phyloP scores from a whole-genome alignment of 345 rosid genomes.

The Pistacia atlantica region DNA sequence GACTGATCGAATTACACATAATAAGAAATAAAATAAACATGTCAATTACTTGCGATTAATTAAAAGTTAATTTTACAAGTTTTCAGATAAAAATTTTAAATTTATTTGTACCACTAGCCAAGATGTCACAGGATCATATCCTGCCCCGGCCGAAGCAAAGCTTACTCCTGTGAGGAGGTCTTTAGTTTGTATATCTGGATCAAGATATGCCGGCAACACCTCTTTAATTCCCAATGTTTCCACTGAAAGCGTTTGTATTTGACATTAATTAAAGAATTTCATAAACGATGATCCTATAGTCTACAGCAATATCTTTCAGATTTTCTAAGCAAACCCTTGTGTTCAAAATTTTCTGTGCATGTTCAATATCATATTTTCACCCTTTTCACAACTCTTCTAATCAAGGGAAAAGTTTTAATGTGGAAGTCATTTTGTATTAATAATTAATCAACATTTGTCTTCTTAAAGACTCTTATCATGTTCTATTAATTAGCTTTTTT shows the following conservation, averaged over 20 bases:
- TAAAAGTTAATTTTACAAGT: neutral
- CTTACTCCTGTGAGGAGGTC: slow-evolving; percentile 68
- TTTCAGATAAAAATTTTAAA: no score
- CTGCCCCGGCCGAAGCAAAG: slow-evolving; percentile 72
- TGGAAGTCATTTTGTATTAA: no score
- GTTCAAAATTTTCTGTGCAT: no score
- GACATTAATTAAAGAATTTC: no score
- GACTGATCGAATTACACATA: slow-evolving; percentile 16
- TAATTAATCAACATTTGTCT: no score
- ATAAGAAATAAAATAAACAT: neutral
- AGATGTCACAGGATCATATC: slow-evolving; percentile 58
- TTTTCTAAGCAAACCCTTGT: neutral
- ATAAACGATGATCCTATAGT: no score
- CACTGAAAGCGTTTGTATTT: slow-evolving; percentile 29
- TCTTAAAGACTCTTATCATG: no score
- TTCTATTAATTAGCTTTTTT: no score
- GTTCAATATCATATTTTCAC: no score
- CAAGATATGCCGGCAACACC: slow-evolving; percentile 56
- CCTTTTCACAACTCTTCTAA: no score
- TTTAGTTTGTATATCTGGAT: slow-evolving; percentile 36
- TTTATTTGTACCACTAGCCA: slow-evolving; percentile 34
- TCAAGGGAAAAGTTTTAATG: no score
- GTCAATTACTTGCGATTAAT: neutral
- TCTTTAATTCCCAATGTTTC: slow-evolving; percentile 60
- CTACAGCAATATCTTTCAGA: no score